Percentiles rank a stretch among this genome's conserved stretches.
phyloP scores from a whole-genome alignment of 345 rosid genomes.

The Mercurialis annua region DNA sequence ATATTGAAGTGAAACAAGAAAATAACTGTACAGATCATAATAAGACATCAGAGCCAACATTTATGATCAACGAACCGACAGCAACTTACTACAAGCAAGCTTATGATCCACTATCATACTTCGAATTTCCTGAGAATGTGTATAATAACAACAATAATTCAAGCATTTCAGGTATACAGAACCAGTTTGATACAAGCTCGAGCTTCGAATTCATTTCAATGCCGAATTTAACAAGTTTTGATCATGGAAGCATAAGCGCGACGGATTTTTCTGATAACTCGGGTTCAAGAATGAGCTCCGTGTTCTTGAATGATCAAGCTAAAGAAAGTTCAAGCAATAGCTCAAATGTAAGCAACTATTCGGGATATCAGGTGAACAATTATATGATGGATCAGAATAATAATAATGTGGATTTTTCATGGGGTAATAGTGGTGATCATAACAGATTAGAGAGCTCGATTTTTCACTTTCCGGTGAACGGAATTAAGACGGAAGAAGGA shows the following conservation, averaged over 20 bases:
- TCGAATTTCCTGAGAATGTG: constrained; percentile 31
- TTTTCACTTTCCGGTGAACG: constrained; percentile 38
- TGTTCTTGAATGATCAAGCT: constrained; percentile 33
- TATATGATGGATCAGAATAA: too few species aligned
- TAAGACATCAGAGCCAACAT: too few species aligned
- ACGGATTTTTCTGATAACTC: constrained; percentile 43
- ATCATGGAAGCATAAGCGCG: constrained; percentile 34
- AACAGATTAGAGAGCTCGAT: constrained; percentile 34
- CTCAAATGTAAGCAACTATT: constrained; percentile 46
- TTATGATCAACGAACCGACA: constrained; percentile 1
- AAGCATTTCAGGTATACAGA: constrained; percentile 21
- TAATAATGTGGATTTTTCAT: constrained; percentile 31
- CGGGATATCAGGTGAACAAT: constrained; percentile 36
- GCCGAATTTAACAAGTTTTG: constrained; percentile 45
- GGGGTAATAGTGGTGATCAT: constrained; percentile 25
- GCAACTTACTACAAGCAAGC: constrained; percentile 26
- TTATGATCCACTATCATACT: constrained; percentile 36
- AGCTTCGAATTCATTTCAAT: constrained; percentile 38
- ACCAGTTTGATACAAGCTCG: constrained; percentile 31
- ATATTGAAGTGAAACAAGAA: constrained; percentile 33
- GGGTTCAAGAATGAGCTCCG: constrained; percentile 35
- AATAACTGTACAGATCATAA: constrained; percentile 15
- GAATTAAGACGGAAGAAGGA: constrained; percentile 36
- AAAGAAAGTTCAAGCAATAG: constrained; percentile 50
- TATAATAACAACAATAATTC: constrained; percentile 15